Percentiles rank a stretch among this genome's conserved stretches.
Conservation (phyloP, 1,284 basidiomycete species). For the Sporisorium scitamineum region DNA sequence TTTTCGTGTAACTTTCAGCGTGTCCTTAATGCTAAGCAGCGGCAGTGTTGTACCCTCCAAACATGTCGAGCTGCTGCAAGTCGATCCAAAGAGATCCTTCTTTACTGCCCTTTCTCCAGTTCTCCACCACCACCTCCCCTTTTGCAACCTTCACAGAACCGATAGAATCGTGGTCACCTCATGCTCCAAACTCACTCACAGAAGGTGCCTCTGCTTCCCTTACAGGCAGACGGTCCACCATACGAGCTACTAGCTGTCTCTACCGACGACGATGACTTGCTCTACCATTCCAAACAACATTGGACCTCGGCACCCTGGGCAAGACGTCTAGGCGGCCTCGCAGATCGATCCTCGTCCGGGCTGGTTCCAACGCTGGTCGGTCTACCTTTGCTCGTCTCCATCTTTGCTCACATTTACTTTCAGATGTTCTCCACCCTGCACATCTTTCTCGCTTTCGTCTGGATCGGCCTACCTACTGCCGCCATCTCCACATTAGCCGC, state of each 20-base stretch:
- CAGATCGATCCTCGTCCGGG: constrained; percentile 15
- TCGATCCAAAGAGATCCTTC: too few relatives aligned
- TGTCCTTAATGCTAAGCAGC: too few relatives aligned
- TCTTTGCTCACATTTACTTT: constrained; percentile 35
- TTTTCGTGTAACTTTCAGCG: too few relatives aligned
- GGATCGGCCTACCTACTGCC: constrained; percentile 27
- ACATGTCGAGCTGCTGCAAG: too few relatives aligned
- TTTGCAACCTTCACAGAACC: not conserved
- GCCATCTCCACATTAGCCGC: constrained; percentile 11
- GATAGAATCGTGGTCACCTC: not conserved
- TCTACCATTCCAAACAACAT: constrained; percentile 17
- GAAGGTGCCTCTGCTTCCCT: constrained; percentile 35
- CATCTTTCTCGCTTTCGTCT: constrained; percentile 33
- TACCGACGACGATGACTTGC: constrained; percentile 1
- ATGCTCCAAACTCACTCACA: constrained; percentile 18
- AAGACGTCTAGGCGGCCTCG: constrained; percentile 19
- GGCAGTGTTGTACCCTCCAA: too few relatives aligned
- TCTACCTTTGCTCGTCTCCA: constrained; percentile 21
- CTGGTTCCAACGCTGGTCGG: constrained; percentile 24
- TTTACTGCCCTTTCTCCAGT: not conserved
- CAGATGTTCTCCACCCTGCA: constrained; percentile 36
- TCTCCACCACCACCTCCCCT: constrained; percentile 4
- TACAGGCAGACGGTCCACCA: constrained; percentile 17
- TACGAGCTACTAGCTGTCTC: not conserved
- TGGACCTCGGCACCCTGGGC: constrained; percentile 27